Evolutionary conservation across 495 filamentous ascomycete species (phyloP).

Genomic region (Hyaloscypha bicolor): DNA sequence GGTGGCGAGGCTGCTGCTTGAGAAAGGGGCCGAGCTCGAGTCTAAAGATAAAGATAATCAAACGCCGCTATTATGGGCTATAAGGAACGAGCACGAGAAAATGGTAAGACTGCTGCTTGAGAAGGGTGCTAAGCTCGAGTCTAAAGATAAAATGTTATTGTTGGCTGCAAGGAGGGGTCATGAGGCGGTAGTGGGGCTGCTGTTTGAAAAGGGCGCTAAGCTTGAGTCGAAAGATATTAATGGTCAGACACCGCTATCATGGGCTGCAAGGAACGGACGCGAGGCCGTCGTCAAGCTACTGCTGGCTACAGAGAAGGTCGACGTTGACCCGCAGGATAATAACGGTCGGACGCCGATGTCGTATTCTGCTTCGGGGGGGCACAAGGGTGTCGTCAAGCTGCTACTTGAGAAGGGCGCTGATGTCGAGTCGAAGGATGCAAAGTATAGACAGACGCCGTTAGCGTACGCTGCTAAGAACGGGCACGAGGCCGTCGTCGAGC

Average conservation of each 20-base stretch:
- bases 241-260: no score
- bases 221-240: no score
- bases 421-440: constrained; percentile 11
- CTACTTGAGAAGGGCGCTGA: constrained; percentile 1
- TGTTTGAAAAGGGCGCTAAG: no score
- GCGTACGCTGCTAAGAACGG: constrained; percentile 9
- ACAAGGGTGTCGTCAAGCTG: constrained; percentile 1
- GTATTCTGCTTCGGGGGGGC: background rate
- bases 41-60: background rate
- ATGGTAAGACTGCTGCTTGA: background rate
- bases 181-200: no score
- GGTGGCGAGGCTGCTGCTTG: no score
- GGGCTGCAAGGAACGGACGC: no score
- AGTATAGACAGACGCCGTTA: constrained; percentile 1
- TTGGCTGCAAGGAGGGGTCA: no score
- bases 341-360: constrained; percentile 6
- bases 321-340: background rate
- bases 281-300: no score
- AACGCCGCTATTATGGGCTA: no score
- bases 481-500: constrained; percentile 17
- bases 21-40: background rate
- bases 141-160: background rate
- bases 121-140: background rate
- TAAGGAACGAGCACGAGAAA: background rate
- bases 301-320: background rate